A percentile compares a stretch with the other conserved stretches of the same genome.
phyloP scores from a whole-genome alignment of 1,284 basidiomycete genomes.

The Moesziomyces globuligerus region DNA sequence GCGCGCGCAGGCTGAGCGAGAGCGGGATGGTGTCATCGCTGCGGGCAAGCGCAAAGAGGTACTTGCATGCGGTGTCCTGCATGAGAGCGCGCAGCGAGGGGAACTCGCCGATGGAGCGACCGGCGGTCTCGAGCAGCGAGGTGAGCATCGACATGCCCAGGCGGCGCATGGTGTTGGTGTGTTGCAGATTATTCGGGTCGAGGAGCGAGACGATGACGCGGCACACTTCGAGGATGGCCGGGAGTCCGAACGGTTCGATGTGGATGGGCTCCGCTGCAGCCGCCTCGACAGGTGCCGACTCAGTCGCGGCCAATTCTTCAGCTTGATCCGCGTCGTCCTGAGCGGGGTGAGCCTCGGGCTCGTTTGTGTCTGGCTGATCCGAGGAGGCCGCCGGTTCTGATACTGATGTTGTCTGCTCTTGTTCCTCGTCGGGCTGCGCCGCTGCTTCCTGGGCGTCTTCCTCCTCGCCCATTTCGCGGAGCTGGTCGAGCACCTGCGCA shows the following conservation, averaged over 20 bases:
- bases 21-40: constrained; percentile 86
- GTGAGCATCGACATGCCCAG: constrained; percentile 89
- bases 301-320: not conserved
- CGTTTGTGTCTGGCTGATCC: not conserved
- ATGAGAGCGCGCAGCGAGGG: constrained; percentile 79
- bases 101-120: constrained; percentile 74
- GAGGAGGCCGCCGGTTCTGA: not conserved
- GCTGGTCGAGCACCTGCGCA: constrained; percentile 42
- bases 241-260: constrained; percentile 78
- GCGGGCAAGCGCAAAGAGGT: constrained; percentile 76
- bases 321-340: not conserved
- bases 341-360: not conserved
- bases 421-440: constrained; percentile 3
- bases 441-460: constrained; percentile 34
- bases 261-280: constrained; percentile 12
- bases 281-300: not conserved
- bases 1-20: constrained; percentile 82
- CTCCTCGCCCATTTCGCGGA: constrained; percentile 52
- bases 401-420: constrained; percentile 3
- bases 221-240: constrained; percentile 90
- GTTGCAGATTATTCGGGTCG: constrained; percentile 91
- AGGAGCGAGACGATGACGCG: constrained; percentile 94
- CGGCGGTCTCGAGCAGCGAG: constrained; percentile 86
- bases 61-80: constrained; percentile 91
- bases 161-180: constrained; percentile 94